Evolutionary conservation across 495 filamentous ascomycete genomes (phyloP), one percentile per base, ranked within the genome.

Genomic region (Cercophora sp.): DNA sequence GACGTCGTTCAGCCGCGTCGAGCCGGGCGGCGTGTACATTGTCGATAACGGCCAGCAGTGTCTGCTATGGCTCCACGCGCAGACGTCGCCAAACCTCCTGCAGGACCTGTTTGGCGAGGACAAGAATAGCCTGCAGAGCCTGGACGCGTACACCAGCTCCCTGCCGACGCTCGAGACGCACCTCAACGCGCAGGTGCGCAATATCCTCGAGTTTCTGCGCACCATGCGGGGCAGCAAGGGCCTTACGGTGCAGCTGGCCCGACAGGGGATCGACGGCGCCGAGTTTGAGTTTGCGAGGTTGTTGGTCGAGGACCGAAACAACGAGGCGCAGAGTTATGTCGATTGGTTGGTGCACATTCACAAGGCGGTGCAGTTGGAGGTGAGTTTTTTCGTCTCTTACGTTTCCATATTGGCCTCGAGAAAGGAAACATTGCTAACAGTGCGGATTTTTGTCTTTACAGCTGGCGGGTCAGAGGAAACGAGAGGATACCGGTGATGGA

Each of bases 261-360:
- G 93, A 22, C 93, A 99, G 70, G 91, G 91, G 0, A 74, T 97
- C 2, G 93, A 99, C 61, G 93, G 93, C 0, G 89, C 91, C 1
- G 93, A 99, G 70, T 96, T 88, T 57, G 93, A 99, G 70, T 99
- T 96, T 72, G 93, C 94, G 34, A 74, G 90, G 35, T 71, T 91
- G 66, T 70, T 99, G 57, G 81, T 95, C 44, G 93, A 99, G 72
- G 93, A 99, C 65, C 80, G 93, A 56, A 97, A 97, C 69, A 96
- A 94, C 57, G 93, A 99, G 70, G 93, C 93, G 26, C 89, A 92
- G 69, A 92, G 86, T 59, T 97, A 99, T 71, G 93, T 97, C 15
- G 93, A 99, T 71, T 99, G 93, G 93, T 70, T 99, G 68, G 93
- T 99, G 48, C 89, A 96, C 70, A 74, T 96, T 43, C 93, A 99